Evolutionary conservation across 2,329 filamentous ascomycete species (phyloP), one percentile per base, ranked within the genome.

Genomic region (Ascochyta pisi): DNA sequence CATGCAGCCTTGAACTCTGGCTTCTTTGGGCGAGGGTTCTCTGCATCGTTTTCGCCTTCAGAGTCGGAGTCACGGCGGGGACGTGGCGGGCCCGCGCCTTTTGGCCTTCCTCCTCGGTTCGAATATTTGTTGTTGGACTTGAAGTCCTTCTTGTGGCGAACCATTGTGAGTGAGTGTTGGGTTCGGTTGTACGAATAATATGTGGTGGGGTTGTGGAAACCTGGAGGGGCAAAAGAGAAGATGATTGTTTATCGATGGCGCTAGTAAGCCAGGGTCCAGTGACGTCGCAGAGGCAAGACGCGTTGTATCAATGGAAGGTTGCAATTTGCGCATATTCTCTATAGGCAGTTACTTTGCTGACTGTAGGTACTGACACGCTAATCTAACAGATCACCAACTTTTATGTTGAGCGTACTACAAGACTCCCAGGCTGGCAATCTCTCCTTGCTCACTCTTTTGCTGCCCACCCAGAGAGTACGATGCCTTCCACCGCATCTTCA

Each of bases 141-240:
- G 50, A 84, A 82, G 73, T 97, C 93, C 78, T 98, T 98, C 80
- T 97, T 98, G 79, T 97, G 94, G 58, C 94, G 91, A 50, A 97
- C 92, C 93, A 96, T 97, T 16, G 23, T 62, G 60, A 26, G 26
- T 19, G 33, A 29, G 34, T 42, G 50, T 9, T 45, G 37, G 33
- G 33, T n/a, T 16, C 27, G 16, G 4, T 29, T 40, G 16, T 19
- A 19, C 22, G 5, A 35, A 16, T 15, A 29, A n/a, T 42, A 48
- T 47, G 43, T 26, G 16, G 46, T 31, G 42, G 45, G 43, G 23
- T 45, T 50, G 24, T 46, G 44, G 50, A 46, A 49, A 31, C 26
- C 54, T 43, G 61, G 65, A 64, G 63, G 64, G 64, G 63, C 60
- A 64, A 62, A 35, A 9, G n/a, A n/a, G 26, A 40, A 46, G 51